Evolutionary conservation across 148 eudicot species (phyloP).

Genomic region (Camellia sinensis): DNA sequence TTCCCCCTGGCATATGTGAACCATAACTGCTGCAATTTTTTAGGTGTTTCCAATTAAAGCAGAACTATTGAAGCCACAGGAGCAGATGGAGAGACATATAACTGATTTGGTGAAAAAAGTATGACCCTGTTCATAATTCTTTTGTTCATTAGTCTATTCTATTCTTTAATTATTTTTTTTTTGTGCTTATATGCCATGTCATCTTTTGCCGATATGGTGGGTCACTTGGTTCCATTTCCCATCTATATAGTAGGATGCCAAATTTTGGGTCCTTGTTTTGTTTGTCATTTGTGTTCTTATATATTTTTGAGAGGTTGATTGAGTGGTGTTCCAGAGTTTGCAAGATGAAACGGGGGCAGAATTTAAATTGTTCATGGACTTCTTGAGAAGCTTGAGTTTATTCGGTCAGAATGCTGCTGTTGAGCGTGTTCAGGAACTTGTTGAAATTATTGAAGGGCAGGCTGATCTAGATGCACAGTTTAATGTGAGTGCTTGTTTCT

Average conservation of each 20-base stretch:
- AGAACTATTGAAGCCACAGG: conserved; percentile 89
- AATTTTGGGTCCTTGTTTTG: background rate
- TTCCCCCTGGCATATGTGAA: background rate
- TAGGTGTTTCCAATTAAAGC: conserved; percentile 86
- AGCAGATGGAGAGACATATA: conserved; percentile 94
- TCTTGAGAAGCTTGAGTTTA: conserved; percentile 74
- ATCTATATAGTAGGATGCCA: background rate
- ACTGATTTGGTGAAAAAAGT: conserved; percentile 91
- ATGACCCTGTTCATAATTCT: background rate
- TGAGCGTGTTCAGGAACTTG: conserved; percentile 82
- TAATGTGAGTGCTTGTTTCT: conserved; percentile 48
- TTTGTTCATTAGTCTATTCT: background rate
- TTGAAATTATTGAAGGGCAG: conserved; percentile 84
- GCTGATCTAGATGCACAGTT: conserved; percentile 92
- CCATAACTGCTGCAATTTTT: conserved; percentile 10
- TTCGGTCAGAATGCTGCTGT: conserved; percentile 79
- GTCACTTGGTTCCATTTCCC: background rate
- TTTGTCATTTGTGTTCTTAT: background rate
- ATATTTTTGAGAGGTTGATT: conserved; percentile 10
- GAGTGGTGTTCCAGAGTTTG: conserved; percentile 64
- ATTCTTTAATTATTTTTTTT: background rate
- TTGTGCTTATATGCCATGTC: conserved; percentile 2
- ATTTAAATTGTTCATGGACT: conserved; percentile 88
- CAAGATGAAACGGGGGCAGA: conserved; percentile 87
- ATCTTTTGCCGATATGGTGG: background rate